Percentiles rank a stretch among this genome's conserved stretches.
Conservation (phyloP, 441 rosid species). For the Croton setiger region DNA sequence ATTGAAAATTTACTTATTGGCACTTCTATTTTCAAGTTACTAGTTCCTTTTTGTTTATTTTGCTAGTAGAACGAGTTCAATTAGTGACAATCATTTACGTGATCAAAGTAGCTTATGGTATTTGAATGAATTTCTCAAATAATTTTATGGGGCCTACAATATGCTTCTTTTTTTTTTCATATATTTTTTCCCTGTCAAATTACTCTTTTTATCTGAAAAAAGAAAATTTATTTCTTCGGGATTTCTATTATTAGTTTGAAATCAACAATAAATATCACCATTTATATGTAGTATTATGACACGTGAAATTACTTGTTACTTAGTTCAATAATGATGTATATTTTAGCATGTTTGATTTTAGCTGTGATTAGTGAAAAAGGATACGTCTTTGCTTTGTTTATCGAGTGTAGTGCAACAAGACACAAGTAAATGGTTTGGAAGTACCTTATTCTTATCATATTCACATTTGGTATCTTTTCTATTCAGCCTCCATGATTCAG, state of each 20-base stretch:
- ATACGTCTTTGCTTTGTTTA: not conserved
- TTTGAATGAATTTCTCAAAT: too few species aligned
- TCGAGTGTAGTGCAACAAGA: not conserved
- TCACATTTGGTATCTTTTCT: not conserved
- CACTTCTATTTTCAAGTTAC: too few species aligned
- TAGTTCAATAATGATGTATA: too few species aligned
- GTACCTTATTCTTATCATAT: not conserved
- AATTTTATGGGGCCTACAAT: too few species aligned
- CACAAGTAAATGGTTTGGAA: not conserved
- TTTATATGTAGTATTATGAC: not conserved
- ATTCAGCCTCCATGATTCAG: not conserved
- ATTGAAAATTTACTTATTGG: too few species aligned
- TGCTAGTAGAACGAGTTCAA: too few species aligned
- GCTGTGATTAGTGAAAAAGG: not conserved
- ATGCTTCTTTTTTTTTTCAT: too few species aligned
- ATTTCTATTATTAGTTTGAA: not conserved
- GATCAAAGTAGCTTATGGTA: too few species aligned
- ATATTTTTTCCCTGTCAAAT: too few species aligned
- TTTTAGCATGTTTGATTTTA: not conserved
- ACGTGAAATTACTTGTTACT: not conserved
- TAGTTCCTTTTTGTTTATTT: too few species aligned
- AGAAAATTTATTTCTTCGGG: not conserved
- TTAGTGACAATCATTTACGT: too few species aligned
- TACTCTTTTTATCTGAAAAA: too few species aligned
- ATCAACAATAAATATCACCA: not conserved